Conservation (phyloP, 768 basidiomycete species). For the Suillus fuscotomentosus region DNA sequence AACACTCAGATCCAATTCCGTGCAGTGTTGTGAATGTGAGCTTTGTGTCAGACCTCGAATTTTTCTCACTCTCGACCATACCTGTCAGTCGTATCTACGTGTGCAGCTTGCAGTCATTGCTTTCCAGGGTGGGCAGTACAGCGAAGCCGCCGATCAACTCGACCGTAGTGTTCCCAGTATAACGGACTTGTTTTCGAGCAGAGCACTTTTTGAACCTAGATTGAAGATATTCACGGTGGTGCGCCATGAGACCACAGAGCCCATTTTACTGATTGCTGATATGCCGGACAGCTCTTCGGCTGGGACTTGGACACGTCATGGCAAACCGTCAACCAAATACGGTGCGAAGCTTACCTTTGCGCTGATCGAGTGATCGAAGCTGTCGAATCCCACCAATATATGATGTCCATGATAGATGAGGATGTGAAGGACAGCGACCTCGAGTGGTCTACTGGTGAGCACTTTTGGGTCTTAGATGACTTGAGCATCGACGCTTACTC, state of each 20-base stretch:
- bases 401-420: neutral
- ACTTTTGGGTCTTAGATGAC: too few relatives aligned
- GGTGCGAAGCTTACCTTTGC: neutral
- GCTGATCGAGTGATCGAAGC: neutral
- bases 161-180: neutral
- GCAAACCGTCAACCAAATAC: neutral
- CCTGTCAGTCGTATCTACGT: neutral
- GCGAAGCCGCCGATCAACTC: neutral
- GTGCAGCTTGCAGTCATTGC: neutral
- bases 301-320: neutral
- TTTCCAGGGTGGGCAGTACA: neutral
- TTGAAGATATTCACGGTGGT: neutral
- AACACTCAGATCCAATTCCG: neutral
- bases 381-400: neutral
- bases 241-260: neutral
- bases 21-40: neutral
- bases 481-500: neutral
- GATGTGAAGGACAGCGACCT: neutral
- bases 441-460: neutral
- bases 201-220: neutral
- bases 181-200: neutral
- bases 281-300: neutral
- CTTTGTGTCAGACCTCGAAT: neutral
- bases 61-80: neutral
- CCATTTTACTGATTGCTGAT: neutral